Conservation (phyloP, 768 basidiomycete genomes). For the Saitozyma podzolica region DNA sequence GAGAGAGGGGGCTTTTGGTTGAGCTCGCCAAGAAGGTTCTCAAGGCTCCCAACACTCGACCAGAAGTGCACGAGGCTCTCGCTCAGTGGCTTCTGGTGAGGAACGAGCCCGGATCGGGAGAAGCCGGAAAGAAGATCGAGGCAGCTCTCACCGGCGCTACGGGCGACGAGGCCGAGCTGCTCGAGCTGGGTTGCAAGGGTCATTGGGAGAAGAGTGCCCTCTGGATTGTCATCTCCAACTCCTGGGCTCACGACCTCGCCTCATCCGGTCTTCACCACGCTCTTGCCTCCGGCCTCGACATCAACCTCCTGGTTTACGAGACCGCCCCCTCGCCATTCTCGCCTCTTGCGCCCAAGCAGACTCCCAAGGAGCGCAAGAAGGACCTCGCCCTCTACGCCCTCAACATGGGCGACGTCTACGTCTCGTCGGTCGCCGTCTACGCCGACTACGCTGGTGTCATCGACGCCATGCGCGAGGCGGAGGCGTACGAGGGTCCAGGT, state of each 20-base stretch:
- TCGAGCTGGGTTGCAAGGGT: slow-evolving; percentile 62
- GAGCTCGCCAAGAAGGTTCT: slow-evolving; percentile 67
- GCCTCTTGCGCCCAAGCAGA: slow-evolving; percentile 53
- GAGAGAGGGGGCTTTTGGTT: slow-evolving; percentile 70
- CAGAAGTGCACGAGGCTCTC: slow-evolving; percentile 68
- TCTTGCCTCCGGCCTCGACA: slow-evolving; percentile 87
- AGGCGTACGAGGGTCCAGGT: slow-evolving; percentile 82
- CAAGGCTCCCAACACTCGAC: too few species aligned
- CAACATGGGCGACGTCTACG: slow-evolving; percentile 96
- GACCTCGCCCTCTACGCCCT: slow-evolving; percentile 97
- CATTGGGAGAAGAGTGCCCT: slow-evolving; percentile 70
- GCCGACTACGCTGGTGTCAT: slow-evolving; percentile 92
- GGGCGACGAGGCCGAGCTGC: slow-evolving; percentile 55
- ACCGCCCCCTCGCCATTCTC: slow-evolving; percentile 83
- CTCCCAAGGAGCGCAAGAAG: slow-evolving; percentile 83
- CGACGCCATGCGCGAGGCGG: slow-evolving; percentile 86
- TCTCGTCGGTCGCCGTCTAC: slow-evolving; percentile 91
- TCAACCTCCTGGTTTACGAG: slow-evolving; percentile 95
- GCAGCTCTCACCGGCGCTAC: slow-evolving; percentile 61
- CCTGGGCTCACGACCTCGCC: slow-evolving; percentile 96
- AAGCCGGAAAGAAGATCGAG: slow-evolving; percentile 62
- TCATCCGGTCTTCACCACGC: slow-evolving; percentile 92
- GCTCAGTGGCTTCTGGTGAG: slow-evolving; percentile 76
- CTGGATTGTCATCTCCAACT: slow-evolving; percentile 99
- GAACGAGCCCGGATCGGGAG: slow-evolving; percentile 61